phyloP scores from a whole-genome alignment of 2,329 filamentous ascomycete species.

The Parasarocladium wereldwijsianum region DNA sequence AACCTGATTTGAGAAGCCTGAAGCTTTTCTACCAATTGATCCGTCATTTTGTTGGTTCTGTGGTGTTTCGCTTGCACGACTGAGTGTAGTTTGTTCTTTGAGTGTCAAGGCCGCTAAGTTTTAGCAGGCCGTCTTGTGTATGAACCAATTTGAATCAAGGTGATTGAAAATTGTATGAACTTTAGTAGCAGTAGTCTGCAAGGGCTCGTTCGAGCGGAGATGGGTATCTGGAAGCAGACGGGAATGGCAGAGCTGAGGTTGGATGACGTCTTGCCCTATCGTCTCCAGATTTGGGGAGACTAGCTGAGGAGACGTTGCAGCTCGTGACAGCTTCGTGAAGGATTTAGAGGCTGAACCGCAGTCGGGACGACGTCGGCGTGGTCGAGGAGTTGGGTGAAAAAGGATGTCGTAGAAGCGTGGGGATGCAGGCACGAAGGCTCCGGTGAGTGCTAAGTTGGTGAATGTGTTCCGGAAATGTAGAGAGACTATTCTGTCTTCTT shows the following conservation, averaged over 20 bases:
- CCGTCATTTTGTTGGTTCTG: constrained; percentile 22
- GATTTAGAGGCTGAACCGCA: too few relatives aligned
- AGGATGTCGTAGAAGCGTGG: too few relatives aligned
- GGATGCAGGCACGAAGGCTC: too few relatives aligned
- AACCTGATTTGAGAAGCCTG: constrained; percentile 26
- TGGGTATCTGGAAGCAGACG: neutral
- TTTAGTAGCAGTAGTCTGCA: too few relatives aligned
- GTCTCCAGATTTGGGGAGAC: neutral
- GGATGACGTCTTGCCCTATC: neutral
- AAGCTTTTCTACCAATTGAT: constrained; percentile 30
- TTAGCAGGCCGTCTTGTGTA: constrained; percentile 2
- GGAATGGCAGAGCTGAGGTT: neutral
- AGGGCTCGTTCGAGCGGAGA: neutral
- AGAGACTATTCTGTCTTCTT: too few relatives aligned
- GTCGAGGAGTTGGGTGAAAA: too few relatives aligned
- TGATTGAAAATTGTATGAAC: too few relatives aligned
- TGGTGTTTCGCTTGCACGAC: constrained; percentile 5
- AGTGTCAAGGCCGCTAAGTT: constrained; percentile 4
- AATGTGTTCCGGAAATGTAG: too few relatives aligned
- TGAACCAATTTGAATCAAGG: constrained; percentile 3
- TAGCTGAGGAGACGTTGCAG: too few relatives aligned
- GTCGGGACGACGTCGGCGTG: too few relatives aligned
- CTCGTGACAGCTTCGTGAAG: too few relatives aligned
- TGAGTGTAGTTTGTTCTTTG: neutral
- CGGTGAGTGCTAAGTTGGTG: too few relatives aligned